Evolutionary conservation across 352 stramenopile genomes (phyloP).

Genomic region (Phytophthora syringae): DNA sequence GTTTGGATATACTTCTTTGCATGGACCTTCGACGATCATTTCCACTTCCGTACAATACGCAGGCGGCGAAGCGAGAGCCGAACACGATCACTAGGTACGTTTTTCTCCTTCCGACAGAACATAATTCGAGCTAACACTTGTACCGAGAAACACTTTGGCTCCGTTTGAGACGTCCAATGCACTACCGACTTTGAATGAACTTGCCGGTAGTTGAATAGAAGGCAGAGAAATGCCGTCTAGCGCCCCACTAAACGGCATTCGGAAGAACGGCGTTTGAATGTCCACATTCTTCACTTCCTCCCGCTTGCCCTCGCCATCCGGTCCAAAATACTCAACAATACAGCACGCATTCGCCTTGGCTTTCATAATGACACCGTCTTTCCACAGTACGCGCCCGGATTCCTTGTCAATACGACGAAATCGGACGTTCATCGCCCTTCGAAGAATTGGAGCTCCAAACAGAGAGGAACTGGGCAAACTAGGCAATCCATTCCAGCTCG

Average conservation of each 20-base stretch:
- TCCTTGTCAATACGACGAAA: slow-evolving; percentile 43
- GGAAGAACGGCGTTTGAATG: slow-evolving; percentile 53
- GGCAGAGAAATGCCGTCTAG: slow-evolving; percentile 41
- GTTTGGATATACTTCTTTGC: slow-evolving; percentile 73
- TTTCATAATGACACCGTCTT: slow-evolving; percentile 57
- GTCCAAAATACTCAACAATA: slow-evolving; percentile 46
- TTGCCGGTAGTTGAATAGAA: slow-evolving; percentile 42
- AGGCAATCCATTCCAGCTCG: slow-evolving; percentile 36
- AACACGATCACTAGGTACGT: slow-evolving; percentile 56
- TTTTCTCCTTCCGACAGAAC: slow-evolving; percentile 61
- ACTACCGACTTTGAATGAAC: slow-evolving; percentile 45
- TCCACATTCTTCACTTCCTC: slow-evolving; percentile 57
- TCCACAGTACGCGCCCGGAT: slow-evolving; percentile 38
- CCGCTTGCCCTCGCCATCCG: slow-evolving; percentile 44
- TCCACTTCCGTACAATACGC: slow-evolving; percentile 68
- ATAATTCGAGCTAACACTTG: slow-evolving; percentile 50
- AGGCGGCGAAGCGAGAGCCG: slow-evolving; percentile 62
- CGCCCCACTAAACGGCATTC: slow-evolving; percentile 39
- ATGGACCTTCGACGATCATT: slow-evolving; percentile 77
- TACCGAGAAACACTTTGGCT: slow-evolving; percentile 53
- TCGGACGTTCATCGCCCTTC: slow-evolving; percentile 58
- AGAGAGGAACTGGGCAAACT: slow-evolving; percentile 30
- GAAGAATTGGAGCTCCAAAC: slow-evolving; percentile 42
- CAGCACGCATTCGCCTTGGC: slow-evolving; percentile 55
- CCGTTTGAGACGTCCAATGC: slow-evolving; percentile 57